phyloP scores from a whole-genome alignment of 306 rosid genomes.

The Ormosia emarginata region DNA sequence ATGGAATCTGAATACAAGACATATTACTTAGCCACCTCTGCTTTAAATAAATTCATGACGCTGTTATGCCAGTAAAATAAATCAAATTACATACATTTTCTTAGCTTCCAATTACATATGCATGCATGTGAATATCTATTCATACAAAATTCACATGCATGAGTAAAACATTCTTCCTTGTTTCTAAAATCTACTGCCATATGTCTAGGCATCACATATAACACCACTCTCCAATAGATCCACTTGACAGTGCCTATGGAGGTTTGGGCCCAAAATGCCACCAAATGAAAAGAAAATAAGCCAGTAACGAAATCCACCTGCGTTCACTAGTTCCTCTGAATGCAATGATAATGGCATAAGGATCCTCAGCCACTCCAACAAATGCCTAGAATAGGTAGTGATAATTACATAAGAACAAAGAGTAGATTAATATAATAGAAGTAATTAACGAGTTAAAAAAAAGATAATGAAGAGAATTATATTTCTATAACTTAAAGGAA shows the following conservation, averaged over 20 bases:
- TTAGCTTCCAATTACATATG: not conserved
- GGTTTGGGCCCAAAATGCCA: not conserved
- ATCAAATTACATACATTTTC: not conserved
- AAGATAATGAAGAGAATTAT: not conserved
- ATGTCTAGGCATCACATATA: not conserved
- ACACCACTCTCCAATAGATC: not conserved
- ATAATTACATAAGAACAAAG: constrained; percentile 17
- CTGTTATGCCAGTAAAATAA: not conserved
- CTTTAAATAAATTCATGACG: not conserved
- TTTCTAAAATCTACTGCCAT: constrained; percentile 10
- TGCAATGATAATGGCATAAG: constrained; percentile 77
- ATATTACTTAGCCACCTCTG: not conserved
- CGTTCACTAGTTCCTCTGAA: constrained; percentile 93
- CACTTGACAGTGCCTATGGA: not conserved
- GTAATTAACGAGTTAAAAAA: not conserved
- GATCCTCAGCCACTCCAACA: constrained; percentile 85
- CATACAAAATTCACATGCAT: constrained; percentile 4
- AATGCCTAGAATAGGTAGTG: constrained; percentile 53
- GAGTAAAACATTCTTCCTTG: not conserved
- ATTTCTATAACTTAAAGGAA: constrained; percentile 1
- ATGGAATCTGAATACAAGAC: not conserved
- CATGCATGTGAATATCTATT: not conserved
- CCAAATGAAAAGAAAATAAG: not conserved
- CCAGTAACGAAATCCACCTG: constrained; percentile 48
- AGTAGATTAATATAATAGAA: not conserved